Base-by-base conservation (phyloP, 306 rosid species). In the Vicia villosa region DNA sequence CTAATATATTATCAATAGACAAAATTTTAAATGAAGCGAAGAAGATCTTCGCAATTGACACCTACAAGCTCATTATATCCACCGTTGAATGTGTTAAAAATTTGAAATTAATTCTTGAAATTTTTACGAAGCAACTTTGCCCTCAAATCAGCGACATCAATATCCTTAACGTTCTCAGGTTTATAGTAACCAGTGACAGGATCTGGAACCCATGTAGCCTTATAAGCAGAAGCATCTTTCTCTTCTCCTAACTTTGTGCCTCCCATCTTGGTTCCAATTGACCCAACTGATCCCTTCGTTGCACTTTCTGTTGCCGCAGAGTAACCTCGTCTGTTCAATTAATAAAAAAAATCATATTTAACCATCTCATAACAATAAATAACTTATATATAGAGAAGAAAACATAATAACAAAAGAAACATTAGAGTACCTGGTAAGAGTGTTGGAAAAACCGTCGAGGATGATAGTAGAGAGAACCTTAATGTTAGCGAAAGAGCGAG, bases 181-280 rank as follows among this genome's bases (percentile, higher is more conserved):
- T 74, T 80, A 75, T 93, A 93, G 76, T 82, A 82, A 4, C 98
- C 98, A 14, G 98, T 93, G 9, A 82, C 86, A 3, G 98, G 98
- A 45, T 90, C 91, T 1, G 98, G 98, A 10, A 90, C 85, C 98
- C 98, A 93, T 24, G 94, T 70, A 8, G 81, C 96, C 79, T 88
- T 91, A 69, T 75, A 80, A 19, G 77, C 0, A 2, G 74, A 34
- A 5, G 22, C 67, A 0, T 8, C 74, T 8, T 40, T 63, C 24
- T 81, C 84, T 28, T 88, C 96, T 22, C 66, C 83, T 7, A 89
- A 30, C 12, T 86, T 92, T 42, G 75, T 17, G 5, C 11, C 73
- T 69, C 45, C 51, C 37, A 73, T 43, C 68, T 72, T 82, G 38
- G 60, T 45, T 46, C 38, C 77, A 4, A 81, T 68, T 30, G 57